Conservation (phyloP, 2,329 filamentous ascomycete species). For the Exophiala calicioides region DNA sequence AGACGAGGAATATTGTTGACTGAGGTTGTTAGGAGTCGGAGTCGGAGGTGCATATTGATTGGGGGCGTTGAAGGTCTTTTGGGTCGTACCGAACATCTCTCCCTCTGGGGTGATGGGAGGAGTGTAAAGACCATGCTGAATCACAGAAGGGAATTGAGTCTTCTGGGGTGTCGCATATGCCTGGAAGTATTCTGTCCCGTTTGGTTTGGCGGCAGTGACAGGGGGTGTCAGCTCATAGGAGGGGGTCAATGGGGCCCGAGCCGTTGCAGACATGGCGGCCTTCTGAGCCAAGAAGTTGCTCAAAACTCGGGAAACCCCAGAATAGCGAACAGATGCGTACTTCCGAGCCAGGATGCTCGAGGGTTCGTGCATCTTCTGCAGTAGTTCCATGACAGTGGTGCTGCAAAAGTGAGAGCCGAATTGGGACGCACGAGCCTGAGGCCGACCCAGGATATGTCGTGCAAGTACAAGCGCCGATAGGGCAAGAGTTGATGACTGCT, state of each 20-base stretch:
- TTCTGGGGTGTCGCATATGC: conserved; percentile 31
- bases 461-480: conserved; percentile 82
- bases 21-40: conserved; percentile 24
- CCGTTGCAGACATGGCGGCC: conserved; percentile 52
- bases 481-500: conserved; percentile 86
- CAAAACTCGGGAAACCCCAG: conserved; percentile 63
- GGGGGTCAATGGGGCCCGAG: conserved; percentile 33
- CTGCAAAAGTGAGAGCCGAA: conserved; percentile 64
- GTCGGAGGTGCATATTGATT: conserved; percentile 30
- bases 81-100: conserved; percentile 41
- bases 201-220: conserved; percentile 25
- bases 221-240: conserved; percentile 40
- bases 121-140: conserved; percentile 47
- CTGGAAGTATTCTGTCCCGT: conserved; percentile 26
- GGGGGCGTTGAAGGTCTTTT: conserved; percentile 37
- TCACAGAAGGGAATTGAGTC: conserved; percentile 25
- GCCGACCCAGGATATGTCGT: conserved; percentile 78
- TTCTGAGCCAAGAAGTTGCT: conserved; percentile 68
- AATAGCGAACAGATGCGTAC: conserved; percentile 66
- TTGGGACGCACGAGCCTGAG: conserved; percentile 72
- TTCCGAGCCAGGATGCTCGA: conserved; percentile 69
- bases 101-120: conserved; percentile 47
- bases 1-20: conserved; percentile 18
- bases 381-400: conserved; percentile 59
- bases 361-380: conserved; percentile 66